Percentiles rank a stretch among this genome's conserved stretches.
Conservation (phyloP, 495 filamentous ascomycete genomes). For the Aspergillus nidulans region DNA sequence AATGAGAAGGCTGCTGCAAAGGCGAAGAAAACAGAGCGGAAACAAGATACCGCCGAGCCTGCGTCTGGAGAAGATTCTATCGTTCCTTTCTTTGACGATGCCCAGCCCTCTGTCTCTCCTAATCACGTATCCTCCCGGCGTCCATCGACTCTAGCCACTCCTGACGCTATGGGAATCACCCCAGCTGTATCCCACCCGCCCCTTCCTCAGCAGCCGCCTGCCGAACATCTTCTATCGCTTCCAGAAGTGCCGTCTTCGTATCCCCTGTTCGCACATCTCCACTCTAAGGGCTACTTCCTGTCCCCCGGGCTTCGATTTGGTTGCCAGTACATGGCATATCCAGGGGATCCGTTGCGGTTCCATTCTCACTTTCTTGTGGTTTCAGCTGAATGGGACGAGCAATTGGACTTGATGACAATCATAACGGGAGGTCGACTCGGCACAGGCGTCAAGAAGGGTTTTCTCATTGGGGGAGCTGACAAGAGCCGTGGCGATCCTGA, state of each 20-base stretch:
- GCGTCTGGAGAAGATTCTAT: conserved; percentile 19
- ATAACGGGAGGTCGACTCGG: conserved; percentile 82
- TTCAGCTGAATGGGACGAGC: conserved; percentile 76
- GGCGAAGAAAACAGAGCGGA: conserved; percentile 30
- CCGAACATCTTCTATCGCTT: conserved; percentile 26
- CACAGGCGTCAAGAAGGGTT: conserved; percentile 94
- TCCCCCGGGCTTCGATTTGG: conserved; percentile 92
- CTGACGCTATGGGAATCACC: conserved; percentile 45
- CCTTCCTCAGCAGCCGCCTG: conserved; percentile 32
- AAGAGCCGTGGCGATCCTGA: conserved; percentile 25
- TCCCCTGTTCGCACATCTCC: conserved; percentile 60
- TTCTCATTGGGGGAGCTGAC: conserved; percentile 69
- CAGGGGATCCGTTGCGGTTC: conserved; percentile 89
- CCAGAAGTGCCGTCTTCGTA: conserved; percentile 50
- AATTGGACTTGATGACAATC: conserved; percentile 76
- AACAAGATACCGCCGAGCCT: conserved; percentile 19
- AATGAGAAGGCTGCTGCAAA: conserved; percentile 36
- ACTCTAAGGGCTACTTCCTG: conserved; percentile 75
- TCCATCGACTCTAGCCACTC: conserved; percentile 9
- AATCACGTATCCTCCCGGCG: conserved; percentile 21
- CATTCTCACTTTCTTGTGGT: conserved; percentile 87
- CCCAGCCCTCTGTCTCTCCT: conserved; percentile 13
- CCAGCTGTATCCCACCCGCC: conserved; percentile 57
- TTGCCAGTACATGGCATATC: conserved; percentile 89
- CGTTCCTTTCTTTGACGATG: conserved; percentile 42